Conservation (phyloP, 768 basidiomycete species). For the Rhodotorula toruloides region DNA sequence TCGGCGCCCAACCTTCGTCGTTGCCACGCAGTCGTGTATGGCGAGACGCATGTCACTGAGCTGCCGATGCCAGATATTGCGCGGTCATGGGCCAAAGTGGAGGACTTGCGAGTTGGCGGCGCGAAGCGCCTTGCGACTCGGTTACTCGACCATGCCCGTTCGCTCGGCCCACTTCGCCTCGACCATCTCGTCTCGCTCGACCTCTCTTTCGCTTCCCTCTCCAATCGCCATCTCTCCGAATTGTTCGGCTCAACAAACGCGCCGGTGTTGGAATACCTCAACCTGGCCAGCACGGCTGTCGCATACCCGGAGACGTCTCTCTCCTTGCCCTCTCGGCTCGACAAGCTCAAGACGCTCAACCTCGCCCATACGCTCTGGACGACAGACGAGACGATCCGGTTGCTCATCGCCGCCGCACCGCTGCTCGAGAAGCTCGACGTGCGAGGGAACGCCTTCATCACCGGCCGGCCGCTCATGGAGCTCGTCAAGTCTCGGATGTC, state of each 20-base stretch:
- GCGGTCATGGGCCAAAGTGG: constrained; percentile 1
- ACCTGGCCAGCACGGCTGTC: constrained; percentile 17
- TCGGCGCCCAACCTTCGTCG: background rate
- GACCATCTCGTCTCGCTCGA: constrained; percentile 3
- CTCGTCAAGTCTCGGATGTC: constrained; percentile 17
- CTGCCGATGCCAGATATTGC: constrained; percentile 19
- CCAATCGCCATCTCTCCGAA: background rate
- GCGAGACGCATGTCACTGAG: background rate
- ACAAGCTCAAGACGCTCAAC: background rate
- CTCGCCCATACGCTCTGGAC: constrained; percentile 24
- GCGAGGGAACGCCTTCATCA: constrained; percentile 23
- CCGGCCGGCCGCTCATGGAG: constrained; percentile 32
- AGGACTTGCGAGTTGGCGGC: constrained; percentile 17
- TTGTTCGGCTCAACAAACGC: constrained; percentile 10
- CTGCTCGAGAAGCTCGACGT: constrained; percentile 10
- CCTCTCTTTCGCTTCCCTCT: constrained; percentile 18
- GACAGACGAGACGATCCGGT: constrained; percentile 20
- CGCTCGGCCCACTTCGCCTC: constrained; percentile 6
- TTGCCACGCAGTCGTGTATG: constrained; percentile 17
- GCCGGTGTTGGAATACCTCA: constrained; percentile 1
- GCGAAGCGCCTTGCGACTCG: constrained; percentile 6
- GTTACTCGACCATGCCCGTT: constrained; percentile 10
- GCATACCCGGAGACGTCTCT: background rate
- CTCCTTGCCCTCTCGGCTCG: constrained; percentile 9
- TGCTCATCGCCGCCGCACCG: background rate